Conservation (phyloP, 371 early-diverging fungal genomes). For the Mortierella sp. region DNA sequence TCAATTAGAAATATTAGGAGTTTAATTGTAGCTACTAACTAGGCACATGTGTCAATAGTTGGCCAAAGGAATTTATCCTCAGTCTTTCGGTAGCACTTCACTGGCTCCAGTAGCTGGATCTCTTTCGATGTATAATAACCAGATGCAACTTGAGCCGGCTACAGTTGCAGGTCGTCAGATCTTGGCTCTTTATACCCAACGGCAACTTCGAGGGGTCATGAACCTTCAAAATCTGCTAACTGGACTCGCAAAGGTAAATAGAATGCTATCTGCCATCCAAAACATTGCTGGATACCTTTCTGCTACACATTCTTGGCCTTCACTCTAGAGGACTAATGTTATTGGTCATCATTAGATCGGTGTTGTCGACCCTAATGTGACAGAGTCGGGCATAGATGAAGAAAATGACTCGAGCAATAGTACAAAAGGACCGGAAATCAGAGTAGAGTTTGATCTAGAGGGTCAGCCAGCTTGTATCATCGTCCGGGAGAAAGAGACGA, state of each 20-base stretch:
- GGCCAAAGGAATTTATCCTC: conserved; percentile 46
- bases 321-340: neutral
- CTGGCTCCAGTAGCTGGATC: conserved; percentile 49
- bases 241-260: conserved; percentile 34
- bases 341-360: conserved; percentile 25
- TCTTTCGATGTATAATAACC: conserved; percentile 53
- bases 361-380: conserved; percentile 25
- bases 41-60: conserved; percentile 6
- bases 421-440: conserved; percentile 31
- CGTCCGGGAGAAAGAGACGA: conserved; percentile 42
- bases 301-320: neutral
- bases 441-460: conserved; percentile 41
- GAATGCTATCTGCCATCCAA: neutral
- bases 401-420: neutral
- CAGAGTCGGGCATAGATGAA: conserved; percentile 17
- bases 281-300: neutral
- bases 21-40: neutral
- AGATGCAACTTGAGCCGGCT: conserved; percentile 52
- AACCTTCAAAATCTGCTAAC: conserved; percentile 38
- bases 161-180: conserved; percentile 45
- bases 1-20: neutral
- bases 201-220: conserved; percentile 50
- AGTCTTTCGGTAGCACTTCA: conserved; percentile 47
- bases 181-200: conserved; percentile 37
- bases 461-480: conserved; percentile 35